These are phyloP conservation scores for Ophiostoma novo-ulmi DNA, from an alignment of 2,329 filamentous ascomycete species.

Conservation along the genomic window DNA sequence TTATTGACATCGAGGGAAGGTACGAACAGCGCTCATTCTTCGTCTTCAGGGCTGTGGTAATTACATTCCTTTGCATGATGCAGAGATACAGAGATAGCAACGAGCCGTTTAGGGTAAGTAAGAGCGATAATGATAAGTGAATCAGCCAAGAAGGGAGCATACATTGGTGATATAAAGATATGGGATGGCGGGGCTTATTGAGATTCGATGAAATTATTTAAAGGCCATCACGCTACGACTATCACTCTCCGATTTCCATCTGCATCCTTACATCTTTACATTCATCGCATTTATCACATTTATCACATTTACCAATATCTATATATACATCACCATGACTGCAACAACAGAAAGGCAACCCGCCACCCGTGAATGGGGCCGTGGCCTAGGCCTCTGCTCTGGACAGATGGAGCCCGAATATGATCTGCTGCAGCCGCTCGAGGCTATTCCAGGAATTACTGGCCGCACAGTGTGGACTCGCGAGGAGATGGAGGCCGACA, in stretches of 20 bases:
- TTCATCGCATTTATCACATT: not conserved
- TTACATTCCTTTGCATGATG: not conserved
- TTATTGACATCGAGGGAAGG: too few species aligned
- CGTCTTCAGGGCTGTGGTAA: not conserved
- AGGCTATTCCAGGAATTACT: not conserved
- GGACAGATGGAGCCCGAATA: not conserved
- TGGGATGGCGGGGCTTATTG: not conserved
- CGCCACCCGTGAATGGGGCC: not conserved
- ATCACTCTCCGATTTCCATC: not conserved
- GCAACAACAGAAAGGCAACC: not conserved
- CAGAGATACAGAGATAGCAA: not conserved
- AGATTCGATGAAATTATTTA: not conserved
- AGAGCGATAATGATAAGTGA: not conserved
- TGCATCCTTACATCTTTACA: not conserved
- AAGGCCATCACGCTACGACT: not conserved
- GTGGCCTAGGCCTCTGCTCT: not conserved
- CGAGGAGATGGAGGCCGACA: slow-evolving; percentile 1
- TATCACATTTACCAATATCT: too few species aligned
- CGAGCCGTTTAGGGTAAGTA: slow-evolving; percentile 2
- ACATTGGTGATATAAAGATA: not conserved
- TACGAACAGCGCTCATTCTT: too few species aligned
- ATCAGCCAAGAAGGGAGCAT: not conserved
- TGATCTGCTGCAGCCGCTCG: not conserved
- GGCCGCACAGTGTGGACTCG: not conserved
- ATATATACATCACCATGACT: not conserved